phyloP scores from a whole-genome alignment of 805 yeast species.

The Ogataea paradorogensis region DNA sequence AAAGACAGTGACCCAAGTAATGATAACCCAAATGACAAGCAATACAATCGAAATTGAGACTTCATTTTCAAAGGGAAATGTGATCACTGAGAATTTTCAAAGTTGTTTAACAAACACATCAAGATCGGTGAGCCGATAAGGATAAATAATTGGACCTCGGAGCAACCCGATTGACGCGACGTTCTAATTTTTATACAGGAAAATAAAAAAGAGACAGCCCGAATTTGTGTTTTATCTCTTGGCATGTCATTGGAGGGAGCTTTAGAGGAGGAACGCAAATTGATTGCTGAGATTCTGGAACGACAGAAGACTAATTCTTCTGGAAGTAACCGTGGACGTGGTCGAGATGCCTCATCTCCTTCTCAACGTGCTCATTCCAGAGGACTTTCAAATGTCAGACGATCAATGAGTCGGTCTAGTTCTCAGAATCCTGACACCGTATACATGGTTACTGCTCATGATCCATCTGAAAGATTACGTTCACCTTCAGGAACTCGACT shows the following conservation, averaged over 20 bases:
- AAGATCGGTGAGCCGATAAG: conserved; percentile 13
- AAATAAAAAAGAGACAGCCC: background rate
- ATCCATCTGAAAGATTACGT: conserved; percentile 64
- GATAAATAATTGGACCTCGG: background rate
- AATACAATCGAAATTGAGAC: conserved; percentile 14
- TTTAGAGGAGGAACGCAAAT: conserved; percentile 32
- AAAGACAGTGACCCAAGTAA: conserved; percentile 29
- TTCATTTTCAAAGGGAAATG: background rate
- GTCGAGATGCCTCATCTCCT: conserved; percentile 17
- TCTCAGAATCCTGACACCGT: conserved; percentile 29
- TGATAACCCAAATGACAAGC: conserved; percentile 28
- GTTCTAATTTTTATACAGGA: background rate
- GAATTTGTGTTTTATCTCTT: conserved; percentile 1
- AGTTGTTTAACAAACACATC: background rate
- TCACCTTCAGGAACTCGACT: conserved; percentile 14
- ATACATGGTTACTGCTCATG: conserved; percentile 69
- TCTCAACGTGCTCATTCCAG: conserved; percentile 18
- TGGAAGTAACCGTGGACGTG: conserved; percentile 20
- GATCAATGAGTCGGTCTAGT: conserved; percentile 26
- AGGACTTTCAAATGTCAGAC: conserved; percentile 23
- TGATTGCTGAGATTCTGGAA: conserved; percentile 30
- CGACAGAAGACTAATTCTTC: conserved; percentile 22
- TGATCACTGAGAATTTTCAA: background rate
- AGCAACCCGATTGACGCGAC: conserved; percentile 9
- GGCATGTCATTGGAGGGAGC: conserved; percentile 34